A percentile compares a stretch with the other conserved stretches of the same genome.
Conservation (phyloP, 768 basidiomycete species). For the Calvatia gigantea region DNA sequence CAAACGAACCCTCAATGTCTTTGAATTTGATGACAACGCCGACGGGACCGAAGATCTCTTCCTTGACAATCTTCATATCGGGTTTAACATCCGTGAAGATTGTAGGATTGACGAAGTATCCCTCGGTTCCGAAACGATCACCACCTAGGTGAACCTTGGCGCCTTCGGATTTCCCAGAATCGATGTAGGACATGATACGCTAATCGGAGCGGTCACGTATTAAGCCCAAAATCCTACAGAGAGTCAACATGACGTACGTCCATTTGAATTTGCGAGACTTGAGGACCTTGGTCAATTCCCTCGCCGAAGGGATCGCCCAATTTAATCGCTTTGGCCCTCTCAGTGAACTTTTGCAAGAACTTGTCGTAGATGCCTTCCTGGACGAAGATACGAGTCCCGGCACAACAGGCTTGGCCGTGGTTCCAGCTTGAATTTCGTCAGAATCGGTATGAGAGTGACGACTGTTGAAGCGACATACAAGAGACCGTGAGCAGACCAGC, state of each 20-base stretch:
- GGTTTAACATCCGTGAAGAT: constrained; percentile 60
- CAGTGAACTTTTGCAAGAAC: constrained; percentile 64
- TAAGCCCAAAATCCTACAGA: background rate
- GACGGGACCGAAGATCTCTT: constrained; percentile 80
- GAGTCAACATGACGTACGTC: constrained; percentile 41
- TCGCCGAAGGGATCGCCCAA: constrained; percentile 68
- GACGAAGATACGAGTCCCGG: constrained; percentile 82
- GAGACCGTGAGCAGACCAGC: constrained; percentile 70
- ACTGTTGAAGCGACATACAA: constrained; percentile 50
- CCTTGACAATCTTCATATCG: constrained; percentile 64
- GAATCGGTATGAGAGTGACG: background rate
- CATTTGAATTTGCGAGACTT: constrained; percentile 73
- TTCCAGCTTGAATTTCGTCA: constrained; percentile 44
- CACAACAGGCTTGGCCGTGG: constrained; percentile 75
- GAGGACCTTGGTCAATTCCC: constrained; percentile 69
- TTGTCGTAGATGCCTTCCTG: constrained; percentile 77
- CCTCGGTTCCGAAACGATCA: constrained; percentile 50
- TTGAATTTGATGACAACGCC: constrained; percentile 70
- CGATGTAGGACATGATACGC: constrained; percentile 72
- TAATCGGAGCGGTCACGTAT: constrained; percentile 19
- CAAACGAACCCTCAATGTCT: constrained; percentile 20
- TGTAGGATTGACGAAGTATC: constrained; percentile 71
- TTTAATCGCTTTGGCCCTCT: constrained; percentile 48
- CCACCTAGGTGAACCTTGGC: constrained; percentile 65
- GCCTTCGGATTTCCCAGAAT: constrained; percentile 69